Conservation (phyloP, 2,329 filamentous ascomycete genomes). For the Pseudovirgaria hyperparasitica region DNA sequence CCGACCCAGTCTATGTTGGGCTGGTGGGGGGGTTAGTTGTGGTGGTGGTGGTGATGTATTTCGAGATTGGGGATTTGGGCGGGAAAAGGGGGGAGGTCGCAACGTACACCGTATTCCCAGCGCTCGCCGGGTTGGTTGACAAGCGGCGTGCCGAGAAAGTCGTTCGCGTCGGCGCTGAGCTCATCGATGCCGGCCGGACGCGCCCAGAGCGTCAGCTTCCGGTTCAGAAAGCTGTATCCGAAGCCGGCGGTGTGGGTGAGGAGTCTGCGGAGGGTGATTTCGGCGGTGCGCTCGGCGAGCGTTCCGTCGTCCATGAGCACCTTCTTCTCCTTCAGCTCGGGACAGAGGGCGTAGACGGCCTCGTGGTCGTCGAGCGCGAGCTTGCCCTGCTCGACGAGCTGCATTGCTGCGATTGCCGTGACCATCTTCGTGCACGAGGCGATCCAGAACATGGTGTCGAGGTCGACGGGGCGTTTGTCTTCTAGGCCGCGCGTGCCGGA, state of each 20-base stretch:
- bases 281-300: conserved; percentile 24
- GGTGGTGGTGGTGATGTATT: not conserved
- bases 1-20: conserved; percentile 38
- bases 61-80: not conserved
- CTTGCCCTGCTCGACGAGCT: conserved; percentile 24
- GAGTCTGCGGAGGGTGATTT: conserved; percentile 39
- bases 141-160: conserved; percentile 39
- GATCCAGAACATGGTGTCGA: conserved; percentile 49
- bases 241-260: conserved; percentile 38
- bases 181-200: conserved; percentile 43
- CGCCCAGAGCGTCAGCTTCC: conserved; percentile 27
- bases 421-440: conserved; percentile 37
- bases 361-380: conserved; percentile 21
- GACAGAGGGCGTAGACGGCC: conserved; percentile 17
- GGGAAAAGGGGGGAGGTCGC: not conserved
- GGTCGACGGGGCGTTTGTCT: conserved; percentile 38
- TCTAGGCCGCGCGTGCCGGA: conserved; percentile 28
- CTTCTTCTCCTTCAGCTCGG: conserved; percentile 29
- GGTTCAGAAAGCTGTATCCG: conserved; percentile 36
- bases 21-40: conserved; percentile 8
- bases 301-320: conserved; percentile 22
- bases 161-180: conserved; percentile 40
- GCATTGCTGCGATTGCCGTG: conserved; percentile 18
- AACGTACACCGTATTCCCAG: conserved; percentile 42
- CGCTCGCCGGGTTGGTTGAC: conserved; percentile 50